Conservation (phyloP, 768 basidiomycete species). For the Obba rivulosa region DNA sequence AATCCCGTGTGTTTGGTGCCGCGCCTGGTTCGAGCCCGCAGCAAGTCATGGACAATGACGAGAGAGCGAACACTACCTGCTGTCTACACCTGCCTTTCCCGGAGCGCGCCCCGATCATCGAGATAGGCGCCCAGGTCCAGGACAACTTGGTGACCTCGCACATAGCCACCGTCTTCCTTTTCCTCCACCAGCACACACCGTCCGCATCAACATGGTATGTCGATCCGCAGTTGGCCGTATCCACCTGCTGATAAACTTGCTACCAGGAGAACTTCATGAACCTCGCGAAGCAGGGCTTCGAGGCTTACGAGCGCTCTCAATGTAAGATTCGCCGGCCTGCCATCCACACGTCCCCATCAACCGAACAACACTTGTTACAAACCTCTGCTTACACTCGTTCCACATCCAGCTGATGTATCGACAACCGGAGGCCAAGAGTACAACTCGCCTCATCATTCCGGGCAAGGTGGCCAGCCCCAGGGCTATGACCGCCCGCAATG, state of each 20-base stretch:
- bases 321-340: slow-evolving; percentile 24
- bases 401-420: slow-evolving; percentile 6
- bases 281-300: slow-evolving; percentile 62
- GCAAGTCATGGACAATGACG: too few relatives aligned
- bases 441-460: slow-evolving; percentile 48
- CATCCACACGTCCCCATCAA: background rate
- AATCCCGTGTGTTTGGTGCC: too few relatives aligned
- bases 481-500: slow-evolving; percentile 15
- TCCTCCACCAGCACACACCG: too few relatives aligned
- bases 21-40: too few relatives aligned
- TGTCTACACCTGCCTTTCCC: too few relatives aligned
- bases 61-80: too few relatives aligned
- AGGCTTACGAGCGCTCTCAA: slow-evolving; percentile 48
- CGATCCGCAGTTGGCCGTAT: background rate
- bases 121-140: too few relatives aligned
- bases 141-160: too few relatives aligned
- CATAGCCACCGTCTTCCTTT: too few relatives aligned
- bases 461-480: slow-evolving; percentile 18
- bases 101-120: too few relatives aligned
- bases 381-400: background rate
- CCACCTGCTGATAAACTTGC: too few relatives aligned
- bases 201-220: background rate
- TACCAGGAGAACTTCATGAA: slow-evolving; percentile 60
- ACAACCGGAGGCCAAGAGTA: slow-evolving; percentile 65
- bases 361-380: too few relatives aligned